phyloP scores from a whole-genome alignment of 495 filamentous ascomycete genomes.

The Sporormia fimetaria region DNA sequence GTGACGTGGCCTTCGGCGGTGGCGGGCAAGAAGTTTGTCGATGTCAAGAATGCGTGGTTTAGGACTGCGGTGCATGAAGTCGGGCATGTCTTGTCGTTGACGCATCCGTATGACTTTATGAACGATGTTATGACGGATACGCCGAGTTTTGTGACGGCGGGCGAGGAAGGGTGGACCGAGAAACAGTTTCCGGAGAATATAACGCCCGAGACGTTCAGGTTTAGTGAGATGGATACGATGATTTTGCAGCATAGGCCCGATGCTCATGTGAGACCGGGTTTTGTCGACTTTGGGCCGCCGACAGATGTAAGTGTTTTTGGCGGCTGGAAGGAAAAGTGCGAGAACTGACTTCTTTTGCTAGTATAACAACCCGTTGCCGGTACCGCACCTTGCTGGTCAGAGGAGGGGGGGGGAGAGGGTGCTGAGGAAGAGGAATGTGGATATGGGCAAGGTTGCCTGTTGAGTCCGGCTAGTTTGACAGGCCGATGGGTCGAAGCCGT shows the following conservation, averaged over 20 bases:
- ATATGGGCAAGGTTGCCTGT: too few relatives aligned
- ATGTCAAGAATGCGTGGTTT: slow-evolving; percentile 5
- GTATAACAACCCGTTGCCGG: too few relatives aligned
- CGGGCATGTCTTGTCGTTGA: slow-evolving; percentile 10
- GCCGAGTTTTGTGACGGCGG: slow-evolving; percentile 3
- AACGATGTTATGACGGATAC: slow-evolving; percentile 8
- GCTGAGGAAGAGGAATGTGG: too few relatives aligned
- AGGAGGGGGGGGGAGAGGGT: too few relatives aligned
- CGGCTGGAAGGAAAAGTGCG: too few relatives aligned
- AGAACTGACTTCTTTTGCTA: too few relatives aligned
- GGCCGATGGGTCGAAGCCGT: too few relatives aligned
- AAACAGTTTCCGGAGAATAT: slow-evolving; percentile 10
- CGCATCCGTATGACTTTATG: slow-evolving; percentile 4
- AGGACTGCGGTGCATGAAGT: slow-evolving; percentile 11
- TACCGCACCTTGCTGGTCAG: too few relatives aligned
- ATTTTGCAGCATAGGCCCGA: slow-evolving; percentile 13
- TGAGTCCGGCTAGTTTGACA: too few relatives aligned
- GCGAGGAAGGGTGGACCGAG: not conserved
- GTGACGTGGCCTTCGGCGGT: slow-evolving; percentile 5
- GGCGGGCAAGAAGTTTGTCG: slow-evolving; percentile 9
- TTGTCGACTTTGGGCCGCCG: slow-evolving; percentile 3
- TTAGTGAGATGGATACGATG: slow-evolving; percentile 1
- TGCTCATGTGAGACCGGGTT: slow-evolving; percentile 8
- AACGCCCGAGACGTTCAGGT: not conserved
- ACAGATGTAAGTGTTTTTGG: slow-evolving; percentile 1